Conservation (phyloP, 176 grass and related monocot genomes). For the Oryza glaberrima region DNA sequence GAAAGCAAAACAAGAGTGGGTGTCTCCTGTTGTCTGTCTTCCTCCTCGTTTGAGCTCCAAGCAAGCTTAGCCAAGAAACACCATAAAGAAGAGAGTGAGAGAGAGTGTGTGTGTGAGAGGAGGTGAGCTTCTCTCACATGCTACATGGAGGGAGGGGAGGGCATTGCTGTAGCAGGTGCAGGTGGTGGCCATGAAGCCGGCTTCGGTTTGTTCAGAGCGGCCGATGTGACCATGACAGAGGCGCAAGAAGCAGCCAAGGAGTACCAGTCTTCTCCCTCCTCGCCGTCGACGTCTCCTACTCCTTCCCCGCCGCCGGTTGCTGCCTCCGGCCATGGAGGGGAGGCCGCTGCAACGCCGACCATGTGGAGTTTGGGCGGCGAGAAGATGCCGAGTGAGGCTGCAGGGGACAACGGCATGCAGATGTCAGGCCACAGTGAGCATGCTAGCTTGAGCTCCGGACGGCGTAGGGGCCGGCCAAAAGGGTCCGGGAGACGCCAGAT, state of each 20-base stretch:
- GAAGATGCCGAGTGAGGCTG: background rate
- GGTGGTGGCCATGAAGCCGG: conserved; percentile 26
- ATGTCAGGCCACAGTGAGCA: conserved; percentile 45
- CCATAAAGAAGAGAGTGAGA: conserved; percentile 2
- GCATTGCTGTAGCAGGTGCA: conserved; percentile 32
- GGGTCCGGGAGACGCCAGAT: conserved; percentile 93
- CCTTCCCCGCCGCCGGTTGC: conserved; percentile 44
- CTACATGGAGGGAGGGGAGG: conserved; percentile 51
- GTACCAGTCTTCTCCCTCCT: conserved; percentile 48
- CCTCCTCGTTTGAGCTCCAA: conserved; percentile 23
- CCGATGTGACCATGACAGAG: conserved; percentile 8
- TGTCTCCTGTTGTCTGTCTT: conserved; percentile 31
- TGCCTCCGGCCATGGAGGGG: conserved; percentile 13
- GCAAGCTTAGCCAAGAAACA: conserved; percentile 4
- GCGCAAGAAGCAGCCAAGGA: conserved; percentile 40
- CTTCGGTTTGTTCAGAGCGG: conserved; percentile 28
- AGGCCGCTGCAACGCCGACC: conserved; percentile 6
- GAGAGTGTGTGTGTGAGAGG: background rate
- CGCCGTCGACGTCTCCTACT: conserved; percentile 58
- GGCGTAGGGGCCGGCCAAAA: conserved; percentile 78
- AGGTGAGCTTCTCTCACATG: conserved; percentile 3
- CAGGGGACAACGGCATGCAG: conserved; percentile 27
- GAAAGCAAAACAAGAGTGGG: conserved; percentile 27
- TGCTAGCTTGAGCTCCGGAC: conserved; percentile 47
- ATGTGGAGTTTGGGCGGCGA: conserved; percentile 26